Evolutionary conservation across 108 stramenopile species (phyloP).

Genomic region (Stephanodiscus minutulus): DNA sequence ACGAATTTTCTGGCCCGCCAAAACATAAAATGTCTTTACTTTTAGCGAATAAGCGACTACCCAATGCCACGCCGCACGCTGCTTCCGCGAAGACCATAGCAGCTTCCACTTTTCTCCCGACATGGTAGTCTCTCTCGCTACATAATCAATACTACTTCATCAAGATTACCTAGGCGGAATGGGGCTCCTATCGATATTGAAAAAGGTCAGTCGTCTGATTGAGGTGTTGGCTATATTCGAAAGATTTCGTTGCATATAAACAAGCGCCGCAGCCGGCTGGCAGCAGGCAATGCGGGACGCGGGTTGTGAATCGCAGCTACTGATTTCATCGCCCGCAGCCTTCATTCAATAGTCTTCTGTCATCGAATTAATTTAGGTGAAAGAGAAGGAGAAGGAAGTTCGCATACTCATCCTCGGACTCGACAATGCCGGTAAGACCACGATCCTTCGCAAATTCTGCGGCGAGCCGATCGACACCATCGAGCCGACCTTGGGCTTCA

Average conservation of each 20-base stretch:
- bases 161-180: constrained; percentile 29
- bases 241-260: not conserved
- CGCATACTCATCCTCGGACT: constrained; percentile 95
- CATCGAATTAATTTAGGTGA: constrained; percentile 65
- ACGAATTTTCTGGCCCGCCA: too few species aligned
- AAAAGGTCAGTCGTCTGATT: constrained; percentile 56
- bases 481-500: constrained; percentile 97
- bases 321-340: constrained; percentile 1
- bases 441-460: constrained; percentile 90
- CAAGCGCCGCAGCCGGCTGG: not conserved
- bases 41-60: not conserved
- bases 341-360: not conserved
- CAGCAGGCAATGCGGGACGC: constrained; percentile 3
- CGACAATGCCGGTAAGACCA: constrained; percentile 97
- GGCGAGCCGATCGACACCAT: constrained; percentile 94
- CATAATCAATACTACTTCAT: too few species aligned
- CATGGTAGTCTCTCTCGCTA: too few species aligned
- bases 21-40: not conserved
- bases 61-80: not conserved
- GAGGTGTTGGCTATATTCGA: not conserved
- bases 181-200: constrained; percentile 80
- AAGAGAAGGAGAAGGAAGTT: constrained; percentile 97
- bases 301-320: constrained; percentile 2
- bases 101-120: not conserved
- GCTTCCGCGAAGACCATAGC: not conserved